phyloP scores from a whole-genome alignment of 2,329 filamentous ascomycete species.

The Seiridium unicorne region DNA sequence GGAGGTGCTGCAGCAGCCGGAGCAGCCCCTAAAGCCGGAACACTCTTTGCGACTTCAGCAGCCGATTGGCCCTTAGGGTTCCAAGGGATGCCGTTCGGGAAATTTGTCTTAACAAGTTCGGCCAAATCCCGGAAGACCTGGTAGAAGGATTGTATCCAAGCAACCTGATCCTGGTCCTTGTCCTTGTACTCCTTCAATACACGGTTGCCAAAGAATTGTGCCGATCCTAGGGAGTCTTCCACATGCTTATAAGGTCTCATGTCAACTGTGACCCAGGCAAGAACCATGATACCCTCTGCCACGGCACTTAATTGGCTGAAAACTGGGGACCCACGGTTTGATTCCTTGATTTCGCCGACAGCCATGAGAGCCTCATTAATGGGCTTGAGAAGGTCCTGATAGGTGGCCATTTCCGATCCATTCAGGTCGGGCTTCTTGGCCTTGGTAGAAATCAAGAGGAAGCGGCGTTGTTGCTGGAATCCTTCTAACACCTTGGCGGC shows the following conservation, averaged over 20 bases:
- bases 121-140: conserved; percentile 81
- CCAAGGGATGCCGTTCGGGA: conserved; percentile 78
- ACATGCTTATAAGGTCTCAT: conserved; percentile 82
- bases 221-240: conserved; percentile 76
- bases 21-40: conserved; percentile 45
- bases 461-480: conserved; percentile 83
- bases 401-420: conserved; percentile 58
- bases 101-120: conserved; percentile 83
- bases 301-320: conserved; percentile 85
- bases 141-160: conserved; percentile 93
- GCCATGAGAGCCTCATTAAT: conserved; percentile 79
- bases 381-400: conserved; percentile 79
- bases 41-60: conserved; percentile 60
- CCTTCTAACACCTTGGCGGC: conserved; percentile 57
- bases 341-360: conserved; percentile 78
- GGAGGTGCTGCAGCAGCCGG: conserved; percentile 47
- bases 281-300: conserved; percentile 81
- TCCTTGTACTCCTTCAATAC: conserved; percentile 89
- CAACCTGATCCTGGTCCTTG: conserved; percentile 72
- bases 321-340: conserved; percentile 70
- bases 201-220: conserved; percentile 93
- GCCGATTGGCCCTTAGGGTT: conserved; percentile 76
- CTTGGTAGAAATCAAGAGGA: conserved; percentile 84
- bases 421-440: conserved; percentile 83
- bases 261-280: conserved; percentile 89